Base-by-base conservation (phyloP, 345 rosid genomes). In the Aurinia saxatilis region DNA sequence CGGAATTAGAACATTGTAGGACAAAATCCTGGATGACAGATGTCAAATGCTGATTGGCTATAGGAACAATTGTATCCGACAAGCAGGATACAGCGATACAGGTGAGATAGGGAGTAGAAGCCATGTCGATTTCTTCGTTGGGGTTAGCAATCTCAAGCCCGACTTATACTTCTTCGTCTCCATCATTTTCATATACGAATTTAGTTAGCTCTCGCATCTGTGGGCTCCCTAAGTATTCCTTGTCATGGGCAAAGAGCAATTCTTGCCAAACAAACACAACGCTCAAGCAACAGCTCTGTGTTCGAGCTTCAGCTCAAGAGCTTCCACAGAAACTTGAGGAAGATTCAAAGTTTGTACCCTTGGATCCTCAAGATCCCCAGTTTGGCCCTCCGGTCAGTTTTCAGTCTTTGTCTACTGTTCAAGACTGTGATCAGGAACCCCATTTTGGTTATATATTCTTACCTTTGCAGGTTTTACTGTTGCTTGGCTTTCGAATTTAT, bases 331-430 rank as follows among this genome's bases (percentile, higher is more conserved):
- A 76, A 54, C 70, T 54, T 8, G 96, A 91, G 50, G 98, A 91
- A 68, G 95, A 84, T 14, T 79, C 85, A 0, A 91, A 91, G 75
- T 91, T 91, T 17, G 96, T 81, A 67, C 98, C 91, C 17, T 70
- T 88, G 48, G 85, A 80, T 46, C 76, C 84, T 14, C 79, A 88
- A 73, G 95, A 86, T 60, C 83, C 95, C 11, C 62, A 55, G 17
- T 86, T 65, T 45, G 98, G 98, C 50, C 96, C 96, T 65, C 91
- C 96, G 73, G 98, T 88, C 79, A 84, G 95, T 87, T 80, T 53
- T 37, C 10, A 39, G 1, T n/a, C 10, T 23, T 4, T 56, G 5
- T 33, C 31, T 10, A 66, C 56, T 18, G 25, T 21, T 21, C 25
- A 34, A 37, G 48, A 19, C 23, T 34, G 4, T 64, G 54, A 64